These are phyloP conservation scores for Gautieria morchelliformis DNA, from an alignment of 768 basidiomycete species.

Conservation along the genomic window DNA sequence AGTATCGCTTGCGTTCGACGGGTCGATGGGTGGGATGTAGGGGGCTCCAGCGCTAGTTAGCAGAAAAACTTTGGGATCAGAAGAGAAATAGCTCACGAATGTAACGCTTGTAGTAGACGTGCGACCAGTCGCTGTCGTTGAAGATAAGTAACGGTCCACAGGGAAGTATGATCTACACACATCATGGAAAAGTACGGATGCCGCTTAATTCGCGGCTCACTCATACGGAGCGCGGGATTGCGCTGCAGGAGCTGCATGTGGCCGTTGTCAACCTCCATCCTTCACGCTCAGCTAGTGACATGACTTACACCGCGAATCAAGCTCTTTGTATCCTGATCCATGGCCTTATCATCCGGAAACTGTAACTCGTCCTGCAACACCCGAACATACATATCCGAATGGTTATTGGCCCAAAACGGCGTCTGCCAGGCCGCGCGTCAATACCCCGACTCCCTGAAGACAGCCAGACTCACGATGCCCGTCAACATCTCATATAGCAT, in stretches of 20 bases:
- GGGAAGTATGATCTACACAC: conserved; percentile 32
- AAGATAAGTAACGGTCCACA: conserved; percentile 11
- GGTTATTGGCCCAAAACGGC: conserved; percentile 87
- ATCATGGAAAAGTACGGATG: conserved; percentile 96
- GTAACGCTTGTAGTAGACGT: conserved; percentile 90
- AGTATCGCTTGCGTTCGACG: conserved; percentile 87
- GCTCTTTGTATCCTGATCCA: conserved; percentile 92
- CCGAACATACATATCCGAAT: conserved; percentile 90
- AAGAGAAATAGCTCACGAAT: conserved; percentile 55
- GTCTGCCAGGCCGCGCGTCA: conserved; percentile 39
- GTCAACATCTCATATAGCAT: conserved; percentile 98
- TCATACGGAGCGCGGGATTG: conserved; percentile 83
- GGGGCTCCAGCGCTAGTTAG: conserved; percentile 44
- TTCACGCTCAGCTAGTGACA: neutral
- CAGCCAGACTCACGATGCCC: conserved; percentile 63
- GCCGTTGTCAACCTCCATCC: neutral
- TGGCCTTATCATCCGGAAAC: conserved; percentile 85
- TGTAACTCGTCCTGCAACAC: conserved; percentile 84
- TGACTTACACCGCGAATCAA: conserved; percentile 82
- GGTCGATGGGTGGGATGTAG: conserved; percentile 87
- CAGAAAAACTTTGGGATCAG: neutral
- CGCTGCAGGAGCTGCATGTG: conserved; percentile 75
- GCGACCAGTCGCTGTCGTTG: conserved; percentile 72
- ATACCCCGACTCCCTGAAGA: neutral
- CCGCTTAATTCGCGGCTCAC: conserved; percentile 86